Base-by-base conservation (phyloP, 345 rosid genomes). In the Moringa oleifera region DNA sequence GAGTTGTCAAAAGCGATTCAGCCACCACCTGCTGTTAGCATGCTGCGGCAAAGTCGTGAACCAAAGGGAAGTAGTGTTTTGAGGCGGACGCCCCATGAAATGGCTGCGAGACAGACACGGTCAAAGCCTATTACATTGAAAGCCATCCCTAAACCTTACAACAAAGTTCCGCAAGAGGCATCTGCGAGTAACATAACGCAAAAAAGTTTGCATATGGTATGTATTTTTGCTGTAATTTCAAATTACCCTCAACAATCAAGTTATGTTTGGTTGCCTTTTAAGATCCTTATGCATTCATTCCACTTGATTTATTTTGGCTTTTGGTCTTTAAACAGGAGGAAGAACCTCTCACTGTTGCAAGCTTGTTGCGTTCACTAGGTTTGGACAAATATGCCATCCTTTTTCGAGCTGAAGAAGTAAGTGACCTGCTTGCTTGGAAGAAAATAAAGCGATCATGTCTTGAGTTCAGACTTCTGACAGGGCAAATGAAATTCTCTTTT, bases 351-450 rank as follows among this genome's bases (percentile, higher is more conserved):
- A 69, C 70, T 37, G 68, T 81, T 63, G 49, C 71, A 22, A 25
- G 61, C 53, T 79, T 84, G 24, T 70, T 84, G 75, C 65, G 77
- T 52, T 77, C 86, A 51, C 79, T 84, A 63, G 84, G 79, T 56
- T 72, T 84, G 74, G 78, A 69, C 56, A 75, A 84, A 73, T 84
- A 84, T 52, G 70, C 49, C 49, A 47, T 75, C 56, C 19, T 0
- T 57, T 81, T 84, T 62, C 75, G 53, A 61, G 86, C 79, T 49
- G 89, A 84, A 70, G 89, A 84, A 69, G 89, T 84, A 63, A 84
- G 89, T 71, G 55, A 31, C 66, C 55, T 8, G 21, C 57, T 53
- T 23, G 19, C 58, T 23, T 25, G 23, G 24, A 49, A 12, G 37
- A 33, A 54, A 54, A 0, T 16, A 22, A 54, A 2, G 8, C 24